These are phyloP conservation scores for Solanum hybrid DNA, from an alignment of 305 asterid genomes.

Conservation along the genomic window DNA sequence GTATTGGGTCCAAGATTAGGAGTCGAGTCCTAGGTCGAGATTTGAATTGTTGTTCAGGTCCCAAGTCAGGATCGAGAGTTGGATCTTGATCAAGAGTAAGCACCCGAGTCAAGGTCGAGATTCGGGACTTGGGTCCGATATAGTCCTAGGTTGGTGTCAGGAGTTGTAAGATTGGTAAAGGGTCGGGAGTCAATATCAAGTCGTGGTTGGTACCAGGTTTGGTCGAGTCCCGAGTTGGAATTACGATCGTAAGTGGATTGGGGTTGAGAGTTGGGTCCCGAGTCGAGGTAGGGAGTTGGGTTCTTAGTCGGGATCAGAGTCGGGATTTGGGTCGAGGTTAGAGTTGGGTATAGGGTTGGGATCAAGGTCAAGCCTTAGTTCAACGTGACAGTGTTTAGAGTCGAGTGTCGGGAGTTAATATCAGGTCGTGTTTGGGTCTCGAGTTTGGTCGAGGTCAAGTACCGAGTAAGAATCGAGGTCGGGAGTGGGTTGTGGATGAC, in stretches of 20 bases:
- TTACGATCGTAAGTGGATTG: not conserved
- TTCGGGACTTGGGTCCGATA: not conserved
- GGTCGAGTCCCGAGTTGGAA: not conserved
- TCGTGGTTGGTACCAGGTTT: not conserved
- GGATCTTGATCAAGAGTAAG: not conserved
- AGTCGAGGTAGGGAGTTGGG: not conserved
- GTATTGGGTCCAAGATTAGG: not conserved
- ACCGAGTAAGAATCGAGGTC: too few relatives aligned
- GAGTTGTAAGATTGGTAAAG: not conserved
- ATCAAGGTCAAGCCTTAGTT: not conserved
- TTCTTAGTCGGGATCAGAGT: not conserved
- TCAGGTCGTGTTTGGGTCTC: not conserved
- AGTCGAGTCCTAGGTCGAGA: not conserved
- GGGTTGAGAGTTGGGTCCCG: not conserved
- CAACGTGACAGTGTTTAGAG: not conserved
- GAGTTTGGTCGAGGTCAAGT: not conserved
- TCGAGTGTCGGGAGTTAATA: not conserved
- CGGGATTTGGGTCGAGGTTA: not conserved
- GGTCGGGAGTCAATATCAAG: not conserved
- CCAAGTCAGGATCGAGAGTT: not conserved
- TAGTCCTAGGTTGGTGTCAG: not conserved
- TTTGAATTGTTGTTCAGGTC: not conserved
- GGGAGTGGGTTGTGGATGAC: not conserved
- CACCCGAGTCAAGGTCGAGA: not conserved
- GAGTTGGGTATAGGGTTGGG: not conserved